Evolutionary conservation across 2,329 filamentous ascomycete genomes (phyloP), one percentile per base, ranked within the genome.

Genomic region (Drechslera avenae): DNA sequence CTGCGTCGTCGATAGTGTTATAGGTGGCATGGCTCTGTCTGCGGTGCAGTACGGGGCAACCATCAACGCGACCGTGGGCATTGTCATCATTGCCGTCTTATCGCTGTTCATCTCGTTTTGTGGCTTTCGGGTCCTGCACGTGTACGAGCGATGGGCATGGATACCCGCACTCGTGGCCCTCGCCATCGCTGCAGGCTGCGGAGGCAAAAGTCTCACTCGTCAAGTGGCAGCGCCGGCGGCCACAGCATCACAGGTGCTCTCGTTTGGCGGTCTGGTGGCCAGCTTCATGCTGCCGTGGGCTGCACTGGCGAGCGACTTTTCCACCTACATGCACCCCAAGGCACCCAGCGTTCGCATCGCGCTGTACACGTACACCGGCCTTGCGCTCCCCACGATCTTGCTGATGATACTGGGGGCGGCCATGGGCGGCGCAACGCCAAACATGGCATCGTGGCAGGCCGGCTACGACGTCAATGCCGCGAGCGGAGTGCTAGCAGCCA

Each of bases 271-370:
- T 72, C 79, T 86, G 43, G 79, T 87, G 3, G 83, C 85, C 0
- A 82, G 82, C 0, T 86, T 85, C 63, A 81, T 86, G 76, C 78
- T 88, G 2, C 84, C 85, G 0, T 88, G 82, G 78, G 81, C 79
- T 3, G 79, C 78, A 2, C 74, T 86, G 18, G 78, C 82, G 0
- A 84, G 81, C 16, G 84, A 87, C 63, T 81, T 86, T 48, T 82
- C 82, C 0, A 83, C 83, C 0, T 87, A 87, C 60, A 78, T 86
- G 46, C 77, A 81, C 43, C 83, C 83, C 17, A 78, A 77, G 45
- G 81, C 80, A 2, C 78, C 82, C 2, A 78, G 77, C 68, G 39
- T 65, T 30, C 71, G 73, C 40, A 73, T 86, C 50, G 84, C 85
- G 46, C 50, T 74, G 3, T 86, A 86, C 62, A 80, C 78, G 2